phyloP scores from a whole-genome alignment of 805 yeast genomes.

The Clavispora fructus region DNA sequence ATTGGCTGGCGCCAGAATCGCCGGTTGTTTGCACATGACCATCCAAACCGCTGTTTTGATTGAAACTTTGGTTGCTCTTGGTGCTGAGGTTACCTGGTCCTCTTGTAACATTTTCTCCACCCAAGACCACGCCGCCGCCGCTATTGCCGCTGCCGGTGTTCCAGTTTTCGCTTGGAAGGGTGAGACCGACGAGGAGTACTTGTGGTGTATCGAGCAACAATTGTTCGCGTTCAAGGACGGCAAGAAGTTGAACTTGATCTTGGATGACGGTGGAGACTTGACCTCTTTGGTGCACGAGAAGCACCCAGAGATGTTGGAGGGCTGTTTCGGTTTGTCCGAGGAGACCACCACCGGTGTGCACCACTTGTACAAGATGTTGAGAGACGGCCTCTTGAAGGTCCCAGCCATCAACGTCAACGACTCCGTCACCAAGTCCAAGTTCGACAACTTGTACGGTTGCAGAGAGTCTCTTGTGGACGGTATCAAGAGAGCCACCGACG shows the following conservation, averaged over 20 bases:
- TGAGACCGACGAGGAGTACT: constrained; percentile 98
- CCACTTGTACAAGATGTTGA: constrained; percentile 94
- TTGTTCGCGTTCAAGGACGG: constrained; percentile 95
- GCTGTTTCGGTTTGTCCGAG: constrained; percentile 93
- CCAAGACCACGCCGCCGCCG: constrained; percentile 99
- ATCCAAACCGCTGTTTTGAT: constrained; percentile 98
- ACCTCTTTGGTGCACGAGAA: constrained; percentile 95
- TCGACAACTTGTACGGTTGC: constrained; percentile 99
- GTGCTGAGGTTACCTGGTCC: constrained; percentile 99
- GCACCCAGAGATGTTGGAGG: constrained; percentile 95
- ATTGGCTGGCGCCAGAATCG: constrained; percentile 96
- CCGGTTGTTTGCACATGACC: constrained; percentile 99
- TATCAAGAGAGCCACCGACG: constrained; percentile 99
- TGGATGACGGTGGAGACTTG: constrained; percentile 99
- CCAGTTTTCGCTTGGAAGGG: constrained; percentile 99
- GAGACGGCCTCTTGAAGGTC: constrained; percentile 83
- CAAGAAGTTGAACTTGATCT: constrained; percentile 90
- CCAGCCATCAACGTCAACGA: constrained; percentile 99
- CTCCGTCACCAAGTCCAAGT: constrained; percentile 97
- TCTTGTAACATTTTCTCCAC: constrained; percentile 99
- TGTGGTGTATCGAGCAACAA: constrained; percentile 99
- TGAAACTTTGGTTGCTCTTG: constrained; percentile 93
- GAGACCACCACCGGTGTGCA: constrained; percentile 99
- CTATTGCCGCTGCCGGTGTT: constrained; percentile 98
- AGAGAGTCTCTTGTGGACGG: constrained; percentile 98